These are phyloP conservation scores for Diversispora eburnea DNA, from an alignment of 192 early-diverging fungal species.

Conservation along the genomic window DNA sequence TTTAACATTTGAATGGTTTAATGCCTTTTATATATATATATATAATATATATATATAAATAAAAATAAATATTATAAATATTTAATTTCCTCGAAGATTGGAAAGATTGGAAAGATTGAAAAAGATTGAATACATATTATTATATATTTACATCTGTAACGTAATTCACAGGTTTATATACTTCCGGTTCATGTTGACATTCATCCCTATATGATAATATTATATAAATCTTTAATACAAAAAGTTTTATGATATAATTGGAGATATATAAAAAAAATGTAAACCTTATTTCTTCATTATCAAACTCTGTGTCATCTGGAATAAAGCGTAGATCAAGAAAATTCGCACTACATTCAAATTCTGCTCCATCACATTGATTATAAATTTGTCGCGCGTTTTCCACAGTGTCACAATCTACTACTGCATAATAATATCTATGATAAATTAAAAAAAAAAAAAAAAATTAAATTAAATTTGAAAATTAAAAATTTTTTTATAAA, in stretches of 20 bases:
- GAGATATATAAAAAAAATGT: background rate
- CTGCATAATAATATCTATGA: constrained; percentile 82
- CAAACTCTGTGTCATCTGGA: constrained; percentile 87
- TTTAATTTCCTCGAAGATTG: background rate
- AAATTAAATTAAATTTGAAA: background rate
- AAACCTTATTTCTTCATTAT: constrained; percentile 52
- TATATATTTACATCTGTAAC: constrained; percentile 49
- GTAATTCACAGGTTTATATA: constrained; percentile 68
- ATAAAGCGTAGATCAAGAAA: constrained; percentile 93
- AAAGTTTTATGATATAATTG: background rate
- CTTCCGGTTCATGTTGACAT: constrained; percentile 57
- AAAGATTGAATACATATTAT: background rate
- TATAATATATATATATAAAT: too few relatives aligned
- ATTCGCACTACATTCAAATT: constrained; percentile 88
- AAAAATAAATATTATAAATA: background rate
- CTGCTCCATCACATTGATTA: constrained; percentile 81
- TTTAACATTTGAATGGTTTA: constrained; percentile 91
- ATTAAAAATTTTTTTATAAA: background rate
- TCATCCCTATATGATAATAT: constrained; percentile 37
- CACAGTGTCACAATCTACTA: constrained; percentile 88
- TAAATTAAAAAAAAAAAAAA: background rate
- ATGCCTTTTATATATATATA: constrained; percentile 45
- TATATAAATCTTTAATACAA: background rate
- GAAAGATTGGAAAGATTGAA: background rate
- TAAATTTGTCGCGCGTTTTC: constrained; percentile 79